Evolutionary conservation across 2,329 filamentous ascomycete species (phyloP).

Genomic region (Ustulina deusta): DNA sequence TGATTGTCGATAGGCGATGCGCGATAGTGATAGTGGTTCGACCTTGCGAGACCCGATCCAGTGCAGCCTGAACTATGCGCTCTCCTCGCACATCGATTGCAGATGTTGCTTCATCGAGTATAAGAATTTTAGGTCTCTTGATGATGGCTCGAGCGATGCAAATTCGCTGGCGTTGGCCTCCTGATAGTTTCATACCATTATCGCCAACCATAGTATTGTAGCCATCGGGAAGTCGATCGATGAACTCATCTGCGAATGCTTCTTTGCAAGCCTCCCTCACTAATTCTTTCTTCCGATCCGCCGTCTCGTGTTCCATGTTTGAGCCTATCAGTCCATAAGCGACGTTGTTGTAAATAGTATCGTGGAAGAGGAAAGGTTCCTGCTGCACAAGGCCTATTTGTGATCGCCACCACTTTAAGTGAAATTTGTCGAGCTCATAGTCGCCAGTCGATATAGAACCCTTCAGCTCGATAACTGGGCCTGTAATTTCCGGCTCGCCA

Average conservation of each 20-base stretch:
- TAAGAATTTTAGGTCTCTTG: conserved; percentile 75
- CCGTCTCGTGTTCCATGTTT: conserved; percentile 63
- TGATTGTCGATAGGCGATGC: conserved; percentile 79
- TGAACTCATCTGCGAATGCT: conserved; percentile 77
- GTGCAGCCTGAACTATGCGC: conserved; percentile 72
- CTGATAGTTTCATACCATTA: conserved; percentile 80
- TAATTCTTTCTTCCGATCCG: conserved; percentile 68
- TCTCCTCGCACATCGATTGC: conserved; percentile 69
- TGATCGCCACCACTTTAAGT: conserved; percentile 72
- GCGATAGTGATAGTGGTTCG: conserved; percentile 81
- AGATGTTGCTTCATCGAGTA: conserved; percentile 83
- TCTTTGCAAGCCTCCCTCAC: conserved; percentile 74
- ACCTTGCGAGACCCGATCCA: conserved; percentile 70
- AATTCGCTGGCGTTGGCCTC: conserved; percentile 87
- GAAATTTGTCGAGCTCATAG: conserved; percentile 66
- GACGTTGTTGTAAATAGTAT: conserved; percentile 73
- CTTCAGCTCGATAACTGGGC: conserved; percentile 60
- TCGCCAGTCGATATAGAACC: conserved; percentile 67
- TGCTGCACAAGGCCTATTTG: conserved; percentile 76
- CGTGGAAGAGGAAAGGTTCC: conserved; percentile 76
- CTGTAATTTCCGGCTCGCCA: conserved; percentile 51
- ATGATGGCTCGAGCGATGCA: conserved; percentile 82
- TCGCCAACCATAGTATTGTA: conserved; percentile 83
- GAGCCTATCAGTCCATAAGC: conserved; percentile 68
- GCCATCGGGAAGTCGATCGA: conserved; percentile 71